phyloP scores from a whole-genome alignment of 805 yeast genomes.

The Lachancea kluyveri region DNA sequence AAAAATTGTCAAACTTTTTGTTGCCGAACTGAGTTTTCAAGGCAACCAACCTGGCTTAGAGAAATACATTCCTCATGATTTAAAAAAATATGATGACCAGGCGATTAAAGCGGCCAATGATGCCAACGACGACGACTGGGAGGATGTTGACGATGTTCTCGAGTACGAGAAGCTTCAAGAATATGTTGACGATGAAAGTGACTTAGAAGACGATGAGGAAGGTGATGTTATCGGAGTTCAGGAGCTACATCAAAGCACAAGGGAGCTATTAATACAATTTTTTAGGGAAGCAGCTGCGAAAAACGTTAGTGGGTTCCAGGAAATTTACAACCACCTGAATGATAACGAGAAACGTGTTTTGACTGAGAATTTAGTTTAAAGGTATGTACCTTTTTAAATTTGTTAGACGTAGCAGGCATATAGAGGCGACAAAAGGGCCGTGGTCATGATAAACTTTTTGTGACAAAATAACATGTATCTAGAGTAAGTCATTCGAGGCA shows the following conservation, averaged over 20 bases:
- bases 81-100: constrained; percentile 14
- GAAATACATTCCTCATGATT: constrained; percentile 25
- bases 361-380: constrained; percentile 43
- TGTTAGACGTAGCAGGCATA: no score
- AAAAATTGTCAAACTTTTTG: constrained; percentile 66
- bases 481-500: no score
- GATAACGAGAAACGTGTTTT: constrained; percentile 51
- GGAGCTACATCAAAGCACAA: constrained; percentile 14
- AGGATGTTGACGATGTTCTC: constrained; percentile 67
- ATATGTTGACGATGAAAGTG: constrained; percentile 42
- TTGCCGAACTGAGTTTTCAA: constrained; percentile 65
- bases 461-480: no score
- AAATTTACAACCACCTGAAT: constrained; percentile 40
- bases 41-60: constrained; percentile 39
- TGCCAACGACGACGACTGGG: constrained; percentile 57
- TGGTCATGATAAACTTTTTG: no score
- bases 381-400: no score
- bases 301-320: constrained; percentile 45
- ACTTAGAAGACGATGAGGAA: constrained; percentile 11
- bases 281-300: constrained; percentile 50
- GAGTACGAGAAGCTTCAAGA: constrained; percentile 56
- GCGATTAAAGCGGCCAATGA: constrained; percentile 16
- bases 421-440: no score
- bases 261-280: constrained; percentile 40
- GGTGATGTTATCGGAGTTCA: constrained; percentile 6